A percentile compares a stretch with the other conserved stretches of the same genome.
phyloP scores from a whole-genome alignment of 1,284 basidiomycete species.

The Fistulina hepatica region DNA sequence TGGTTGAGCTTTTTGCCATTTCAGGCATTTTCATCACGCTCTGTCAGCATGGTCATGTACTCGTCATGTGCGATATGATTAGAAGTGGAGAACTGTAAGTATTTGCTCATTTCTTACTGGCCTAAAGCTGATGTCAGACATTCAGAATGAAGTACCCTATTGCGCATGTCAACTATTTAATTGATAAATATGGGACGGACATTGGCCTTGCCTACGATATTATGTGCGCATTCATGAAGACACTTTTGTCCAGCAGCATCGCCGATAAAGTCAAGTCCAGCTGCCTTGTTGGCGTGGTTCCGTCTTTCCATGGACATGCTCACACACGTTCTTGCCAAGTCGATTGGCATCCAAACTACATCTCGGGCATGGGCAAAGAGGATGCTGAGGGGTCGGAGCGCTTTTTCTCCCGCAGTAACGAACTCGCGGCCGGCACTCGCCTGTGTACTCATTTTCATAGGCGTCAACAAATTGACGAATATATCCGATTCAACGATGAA shows the following conservation, averaged over 20 bases:
- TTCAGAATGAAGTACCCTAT: conserved; percentile 30
- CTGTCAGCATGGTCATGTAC: conserved; percentile 20
- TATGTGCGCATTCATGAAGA: conserved; percentile 23
- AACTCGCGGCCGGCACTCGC: conserved; percentile 13
- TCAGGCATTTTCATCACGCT: conserved; percentile 24
- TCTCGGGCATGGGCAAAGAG: conserved; percentile 14
- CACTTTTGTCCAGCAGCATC: conserved; percentile 18
- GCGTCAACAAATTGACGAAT: conserved; percentile 15
- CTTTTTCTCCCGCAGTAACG: conserved; percentile 11
- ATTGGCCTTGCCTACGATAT: conserved; percentile 24
- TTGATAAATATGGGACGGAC: conserved; percentile 15
- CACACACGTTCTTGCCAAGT: conserved; percentile 19
- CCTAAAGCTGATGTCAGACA: conserved; percentile 18
- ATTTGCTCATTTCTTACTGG: conserved; percentile 13
- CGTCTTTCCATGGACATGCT: conserved; percentile 16
- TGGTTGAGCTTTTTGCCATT: conserved; percentile 24
- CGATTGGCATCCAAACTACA: conserved; percentile 14
- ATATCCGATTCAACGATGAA: conserved; percentile 16
- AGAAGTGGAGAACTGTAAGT: conserved; percentile 22
- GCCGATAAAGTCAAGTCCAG: conserved; percentile 8
- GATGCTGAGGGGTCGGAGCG: conserved; percentile 17
- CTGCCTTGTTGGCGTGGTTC: conserved; percentile 8
- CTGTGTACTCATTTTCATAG: conserved; percentile 15
- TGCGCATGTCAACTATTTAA: conserved; percentile 17
- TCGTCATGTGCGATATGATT: conserved; percentile 20